These are phyloP conservation scores for Alternaria atra DNA, from an alignment of 2,329 filamentous ascomycete genomes.

Conservation along the genomic window DNA sequence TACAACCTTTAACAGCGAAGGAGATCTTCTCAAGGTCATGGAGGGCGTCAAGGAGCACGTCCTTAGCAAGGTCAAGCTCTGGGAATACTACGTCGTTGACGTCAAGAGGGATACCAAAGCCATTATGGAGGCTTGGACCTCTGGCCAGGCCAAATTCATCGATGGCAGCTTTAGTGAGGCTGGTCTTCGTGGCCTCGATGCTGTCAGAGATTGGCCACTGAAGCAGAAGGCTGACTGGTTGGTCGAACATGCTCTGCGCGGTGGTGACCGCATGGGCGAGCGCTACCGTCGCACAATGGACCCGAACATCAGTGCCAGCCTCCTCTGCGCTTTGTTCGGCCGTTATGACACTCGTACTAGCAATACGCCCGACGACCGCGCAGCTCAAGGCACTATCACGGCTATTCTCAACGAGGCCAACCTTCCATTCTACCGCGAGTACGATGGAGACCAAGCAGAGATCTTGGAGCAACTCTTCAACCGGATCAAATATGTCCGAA, in stretches of 20 bases:
- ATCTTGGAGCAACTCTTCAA: slow-evolving; percentile 94
- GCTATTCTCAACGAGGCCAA: slow-evolving; percentile 85
- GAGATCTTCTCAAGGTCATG: slow-evolving; percentile 84
- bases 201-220: slow-evolving; percentile 63
- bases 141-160: slow-evolving; percentile 65
- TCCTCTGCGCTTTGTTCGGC: slow-evolving; percentile 74
- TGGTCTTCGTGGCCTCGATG: slow-evolving; percentile 61
- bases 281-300: slow-evolving; percentile 78
- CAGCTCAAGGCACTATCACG: slow-evolving; percentile 60
- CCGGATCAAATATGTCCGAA: slow-evolving; percentile 89
- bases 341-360: slow-evolving; percentile 65
- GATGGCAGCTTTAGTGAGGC: slow-evolving; percentile 61
- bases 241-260: slow-evolving; percentile 72
- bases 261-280: slow-evolving; percentile 78
- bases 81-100: slow-evolving; percentile 92
- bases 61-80: slow-evolving; percentile 78
- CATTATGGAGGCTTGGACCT: slow-evolving; percentile 75
- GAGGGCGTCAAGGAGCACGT: slow-evolving; percentile 83
- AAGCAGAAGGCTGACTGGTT: slow-evolving; percentile 72
- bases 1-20: slow-evolving; percentile 72
- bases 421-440: slow-evolving; percentile 88
- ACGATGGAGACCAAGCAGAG: slow-evolving; percentile 81
- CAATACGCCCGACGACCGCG: slow-evolving; percentile 62
- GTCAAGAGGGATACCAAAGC: slow-evolving; percentile 75
- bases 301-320: slow-evolving; percentile 72